phyloP scores from a whole-genome alignment of 2,329 filamentous ascomycete species.

The Calonectria crousiana region DNA sequence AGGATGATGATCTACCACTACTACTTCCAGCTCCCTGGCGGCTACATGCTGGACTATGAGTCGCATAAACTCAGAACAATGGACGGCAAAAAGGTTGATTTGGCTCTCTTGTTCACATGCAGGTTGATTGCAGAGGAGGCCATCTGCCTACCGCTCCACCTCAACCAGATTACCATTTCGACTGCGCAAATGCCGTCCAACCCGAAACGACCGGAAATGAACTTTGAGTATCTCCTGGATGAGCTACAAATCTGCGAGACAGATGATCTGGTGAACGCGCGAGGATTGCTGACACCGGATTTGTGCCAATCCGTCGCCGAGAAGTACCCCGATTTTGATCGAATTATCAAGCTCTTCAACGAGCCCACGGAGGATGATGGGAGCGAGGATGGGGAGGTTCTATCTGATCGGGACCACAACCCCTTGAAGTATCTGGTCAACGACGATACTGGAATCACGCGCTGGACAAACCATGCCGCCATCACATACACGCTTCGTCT shows the following conservation, averaged over 20 bases:
- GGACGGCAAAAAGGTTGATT: background rate
- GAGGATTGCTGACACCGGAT: background rate
- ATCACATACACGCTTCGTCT: background rate
- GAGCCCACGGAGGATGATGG: background rate
- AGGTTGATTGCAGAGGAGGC: background rate
- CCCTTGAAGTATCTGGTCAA: constrained; percentile 2
- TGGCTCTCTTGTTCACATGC: background rate
- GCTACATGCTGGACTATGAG: background rate
- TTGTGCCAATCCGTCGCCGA: background rate
- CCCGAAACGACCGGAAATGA: background rate
- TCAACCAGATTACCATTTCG: background rate
- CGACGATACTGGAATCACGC: constrained; percentile 3
- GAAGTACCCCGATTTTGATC: background rate
- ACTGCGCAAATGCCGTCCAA: background rate
- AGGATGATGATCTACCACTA: background rate
- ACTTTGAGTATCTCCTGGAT: constrained; percentile 3
- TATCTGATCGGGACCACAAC: background rate
- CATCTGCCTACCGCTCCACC: background rate
- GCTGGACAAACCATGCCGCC: background rate
- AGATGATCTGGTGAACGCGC: background rate
- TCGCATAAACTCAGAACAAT: background rate
- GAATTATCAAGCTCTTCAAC: background rate
- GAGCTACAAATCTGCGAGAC: constrained; percentile 2
- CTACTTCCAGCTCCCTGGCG: background rate
- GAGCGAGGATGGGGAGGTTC: background rate